Percentiles rank a stretch among this genome's conserved stretches.
Conservation (phyloP, 2,329 filamentous ascomycete species). For the Cladosporium sphaerospermum region DNA sequence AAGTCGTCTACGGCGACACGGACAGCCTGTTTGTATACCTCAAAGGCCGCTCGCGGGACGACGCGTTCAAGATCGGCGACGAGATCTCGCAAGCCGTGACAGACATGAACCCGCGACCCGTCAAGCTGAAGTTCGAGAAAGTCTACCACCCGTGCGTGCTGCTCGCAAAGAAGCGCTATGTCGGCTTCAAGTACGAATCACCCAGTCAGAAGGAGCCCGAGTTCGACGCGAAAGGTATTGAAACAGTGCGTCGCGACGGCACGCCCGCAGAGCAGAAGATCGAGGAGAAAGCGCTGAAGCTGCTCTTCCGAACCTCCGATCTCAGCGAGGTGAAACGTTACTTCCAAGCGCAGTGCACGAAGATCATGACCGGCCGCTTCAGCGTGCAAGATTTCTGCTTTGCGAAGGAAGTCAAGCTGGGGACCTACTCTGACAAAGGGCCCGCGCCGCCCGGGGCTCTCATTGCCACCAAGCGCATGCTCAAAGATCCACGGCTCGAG, state of each 20-base stretch:
- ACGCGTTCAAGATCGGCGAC: constrained; percentile 87
- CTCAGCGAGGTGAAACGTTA: constrained; percentile 82
- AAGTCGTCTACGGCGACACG: constrained; percentile 97
- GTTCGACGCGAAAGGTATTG: constrained; percentile 97
- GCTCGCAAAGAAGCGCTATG: constrained; percentile 94
- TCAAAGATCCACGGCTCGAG: constrained; percentile 76
- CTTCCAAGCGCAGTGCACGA: constrained; percentile 82
- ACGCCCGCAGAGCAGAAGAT: constrained; percentile 96
- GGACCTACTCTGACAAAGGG: constrained; percentile 77
- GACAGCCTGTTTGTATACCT: constrained; percentile 91
- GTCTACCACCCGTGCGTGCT: constrained; percentile 94
- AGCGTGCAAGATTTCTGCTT: constrained; percentile 96
- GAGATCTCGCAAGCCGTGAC: constrained; percentile 88
- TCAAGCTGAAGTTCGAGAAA: constrained; percentile 98
- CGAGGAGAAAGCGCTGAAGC: constrained; percentile 81
- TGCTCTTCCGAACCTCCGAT: constrained; percentile 85
- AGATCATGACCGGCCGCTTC: constrained; percentile 84
- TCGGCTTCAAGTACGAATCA: constrained; percentile 92
- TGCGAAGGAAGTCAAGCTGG: constrained; percentile 82
- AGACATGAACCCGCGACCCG: constrained; percentile 77
- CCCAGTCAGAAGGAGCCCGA: constrained; percentile 69
- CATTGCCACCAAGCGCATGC: constrained; percentile 80
- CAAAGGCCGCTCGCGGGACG: constrained; percentile 75
- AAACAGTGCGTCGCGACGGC: constrained; percentile 90
- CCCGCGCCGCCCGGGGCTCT: constrained; percentile 79